A percentile compares a stretch with the other conserved stretches of the same genome.
Evolutionary conservation across 2,329 filamentous ascomycete species (phyloP).

Genomic region (Anisogramma anomala): DNA sequence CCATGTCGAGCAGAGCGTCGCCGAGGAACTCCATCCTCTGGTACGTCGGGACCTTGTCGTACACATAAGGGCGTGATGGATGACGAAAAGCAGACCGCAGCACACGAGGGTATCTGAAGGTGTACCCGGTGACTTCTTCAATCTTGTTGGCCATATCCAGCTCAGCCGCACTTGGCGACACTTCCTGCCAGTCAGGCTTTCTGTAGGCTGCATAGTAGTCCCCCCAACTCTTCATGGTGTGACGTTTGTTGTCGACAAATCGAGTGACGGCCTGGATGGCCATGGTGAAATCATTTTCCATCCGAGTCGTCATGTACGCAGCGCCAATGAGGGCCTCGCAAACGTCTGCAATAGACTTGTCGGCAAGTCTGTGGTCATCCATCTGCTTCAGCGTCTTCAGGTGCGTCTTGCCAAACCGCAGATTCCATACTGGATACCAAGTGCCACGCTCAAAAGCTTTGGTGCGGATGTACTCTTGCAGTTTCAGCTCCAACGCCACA

Average conservation of each 20-base stretch:
- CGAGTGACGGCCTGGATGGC: constrained; percentile 53
- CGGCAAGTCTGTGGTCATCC: constrained; percentile 55
- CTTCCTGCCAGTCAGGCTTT: constrained; percentile 59
- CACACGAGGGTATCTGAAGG: constrained; percentile 64
- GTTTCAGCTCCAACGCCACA: constrained; percentile 49
- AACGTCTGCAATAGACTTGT: constrained; percentile 90
- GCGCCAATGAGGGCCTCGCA: constrained; percentile 92
- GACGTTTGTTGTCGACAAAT: constrained; percentile 58
- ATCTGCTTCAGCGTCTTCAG: constrained; percentile 32
- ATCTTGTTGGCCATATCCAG: constrained; percentile 56
- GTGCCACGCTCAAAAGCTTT: constrained; percentile 65
- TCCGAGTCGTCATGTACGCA: constrained; percentile 45
- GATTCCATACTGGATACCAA: constrained; percentile 77
- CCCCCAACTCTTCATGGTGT: constrained; percentile 55
- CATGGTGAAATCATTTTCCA: constrained; percentile 37
- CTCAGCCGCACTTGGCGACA: constrained; percentile 52
- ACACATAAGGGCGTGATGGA: constrained; percentile 64
- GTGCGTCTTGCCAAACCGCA: constrained; percentile 57
- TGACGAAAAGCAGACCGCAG: constrained; percentile 80
- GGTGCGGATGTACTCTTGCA: constrained; percentile 71
- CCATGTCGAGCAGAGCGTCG: constrained; percentile 79
- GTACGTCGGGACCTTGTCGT: constrained; percentile 74
- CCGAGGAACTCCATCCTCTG: constrained; percentile 88
- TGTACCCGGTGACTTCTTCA: constrained; percentile 42
- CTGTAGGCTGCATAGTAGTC: constrained; percentile 64